These are phyloP conservation scores for Exophiala sideris DNA, from an alignment of 2,329 filamentous ascomycete species.

Conservation along the genomic window DNA sequence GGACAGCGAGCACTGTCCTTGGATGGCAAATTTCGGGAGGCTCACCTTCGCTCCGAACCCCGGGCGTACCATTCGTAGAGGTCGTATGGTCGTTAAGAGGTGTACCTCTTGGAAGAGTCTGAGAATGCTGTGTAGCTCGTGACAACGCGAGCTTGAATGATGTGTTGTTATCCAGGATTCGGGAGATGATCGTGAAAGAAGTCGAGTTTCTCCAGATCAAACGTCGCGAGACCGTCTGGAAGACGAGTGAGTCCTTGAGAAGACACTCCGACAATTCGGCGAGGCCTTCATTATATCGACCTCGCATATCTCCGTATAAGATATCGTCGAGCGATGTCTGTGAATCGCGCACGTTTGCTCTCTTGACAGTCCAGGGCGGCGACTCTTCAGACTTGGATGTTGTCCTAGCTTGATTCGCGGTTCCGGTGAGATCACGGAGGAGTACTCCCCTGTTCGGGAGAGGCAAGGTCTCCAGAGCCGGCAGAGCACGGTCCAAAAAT, in stretches of 20 bases:
- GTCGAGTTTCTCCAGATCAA: slow-evolving; percentile 31
- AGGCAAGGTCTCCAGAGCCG: neutral
- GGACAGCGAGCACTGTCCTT: slow-evolving; percentile 12
- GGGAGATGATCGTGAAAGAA: slow-evolving; percentile 22
- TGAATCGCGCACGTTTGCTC: neutral
- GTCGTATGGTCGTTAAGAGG: neutral
- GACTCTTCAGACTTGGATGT: neutral
- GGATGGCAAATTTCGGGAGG: neutral
- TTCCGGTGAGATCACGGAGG: neutral
- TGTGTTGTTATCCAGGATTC: slow-evolving; percentile 27
- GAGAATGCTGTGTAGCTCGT: neutral
- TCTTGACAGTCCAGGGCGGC: neutral
- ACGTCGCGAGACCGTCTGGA: slow-evolving; percentile 10
- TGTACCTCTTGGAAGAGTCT: neutral
- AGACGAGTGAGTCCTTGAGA: slow-evolving; percentile 1
- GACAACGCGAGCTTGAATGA: slow-evolving; percentile 8
- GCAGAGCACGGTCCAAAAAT: slow-evolving; percentile 1
- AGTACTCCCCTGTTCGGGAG: slow-evolving; percentile 11
- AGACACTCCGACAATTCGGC: slow-evolving; percentile 5
- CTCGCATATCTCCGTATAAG: neutral
- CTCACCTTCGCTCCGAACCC: too few species aligned
- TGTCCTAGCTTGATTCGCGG: neutral
- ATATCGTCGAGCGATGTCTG: neutral
- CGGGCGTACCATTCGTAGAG: neutral
- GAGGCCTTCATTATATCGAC: neutral